A percentile compares a stretch with the other conserved stretches of the same genome.
These are phyloP conservation scores for Nyctanthes arbortristis DNA, from an alignment of 257 asterid species.

Conservation along the genomic window DNA sequence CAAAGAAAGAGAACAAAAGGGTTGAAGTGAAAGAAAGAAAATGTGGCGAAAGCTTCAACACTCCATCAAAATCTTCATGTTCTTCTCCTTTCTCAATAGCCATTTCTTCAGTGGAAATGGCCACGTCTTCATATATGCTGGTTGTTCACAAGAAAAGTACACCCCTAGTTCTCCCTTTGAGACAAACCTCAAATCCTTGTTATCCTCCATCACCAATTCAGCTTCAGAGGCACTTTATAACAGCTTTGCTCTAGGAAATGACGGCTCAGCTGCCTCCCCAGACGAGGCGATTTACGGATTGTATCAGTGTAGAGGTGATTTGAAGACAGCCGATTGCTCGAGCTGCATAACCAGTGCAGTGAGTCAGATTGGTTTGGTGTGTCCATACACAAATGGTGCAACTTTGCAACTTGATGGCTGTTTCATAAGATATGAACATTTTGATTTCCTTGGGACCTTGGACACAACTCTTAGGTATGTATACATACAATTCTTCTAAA, in stretches of 20 bases:
- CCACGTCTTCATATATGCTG: slow-evolving; percentile 32
- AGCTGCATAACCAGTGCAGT: slow-evolving; percentile 38
- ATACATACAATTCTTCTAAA: no score
- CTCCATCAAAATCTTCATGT: slow-evolving; percentile 13
- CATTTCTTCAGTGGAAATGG: slow-evolving; percentile 17
- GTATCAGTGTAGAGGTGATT: slow-evolving; percentile 49
- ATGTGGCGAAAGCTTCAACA: slow-evolving; percentile 29
- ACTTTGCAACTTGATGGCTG: slow-evolving; percentile 43
- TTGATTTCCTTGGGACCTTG: slow-evolving; percentile 30
- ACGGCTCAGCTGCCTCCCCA: slow-evolving; percentile 6
- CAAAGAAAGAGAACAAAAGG: no score
- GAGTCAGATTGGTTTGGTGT: slow-evolving; percentile 35
- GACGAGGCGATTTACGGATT: slow-evolving; percentile 32
- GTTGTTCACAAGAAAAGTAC: slow-evolving; percentile 45
- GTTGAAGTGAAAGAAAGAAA: slow-evolving; percentile 18
- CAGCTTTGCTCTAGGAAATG: slow-evolving; percentile 39
- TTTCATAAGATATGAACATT: slow-evolving; percentile 34
- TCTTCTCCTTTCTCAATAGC: slow-evolving; percentile 10
- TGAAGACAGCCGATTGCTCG: slow-evolving; percentile 37
- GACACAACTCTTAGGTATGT: slow-evolving; percentile 38
- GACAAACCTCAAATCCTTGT: slow-evolving; percentile 35
- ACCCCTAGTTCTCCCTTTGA: slow-evolving; percentile 35
- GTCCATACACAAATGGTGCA: slow-evolving; percentile 37
- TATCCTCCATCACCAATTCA: slow-evolving; percentile 34
- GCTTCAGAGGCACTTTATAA: slow-evolving; percentile 41